A percentile compares a stretch with the other conserved stretches of the same genome.
phyloP scores from a whole-genome alignment of 768 basidiomycete genomes.

The Leccinum barrowsii region DNA sequence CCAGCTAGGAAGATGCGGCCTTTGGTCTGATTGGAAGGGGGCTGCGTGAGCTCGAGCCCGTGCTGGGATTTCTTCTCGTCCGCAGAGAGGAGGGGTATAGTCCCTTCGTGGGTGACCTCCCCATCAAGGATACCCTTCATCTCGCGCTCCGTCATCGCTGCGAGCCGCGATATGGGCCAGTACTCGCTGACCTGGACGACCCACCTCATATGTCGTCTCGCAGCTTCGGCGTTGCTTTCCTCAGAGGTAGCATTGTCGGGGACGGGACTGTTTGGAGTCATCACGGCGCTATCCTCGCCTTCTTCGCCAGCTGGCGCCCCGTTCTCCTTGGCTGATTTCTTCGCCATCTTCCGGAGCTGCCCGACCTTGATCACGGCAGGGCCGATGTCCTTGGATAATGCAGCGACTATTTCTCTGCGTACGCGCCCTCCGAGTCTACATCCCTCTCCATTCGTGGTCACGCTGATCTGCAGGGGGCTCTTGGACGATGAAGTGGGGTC shows the following conservation, averaged over 20 bases:
- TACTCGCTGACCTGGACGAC: slow-evolving; percentile 96
- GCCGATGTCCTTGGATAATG: slow-evolving; percentile 70
- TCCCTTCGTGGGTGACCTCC: slow-evolving; percentile 12
- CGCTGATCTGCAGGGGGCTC: slow-evolving; percentile 66
- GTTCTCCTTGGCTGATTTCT: slow-evolving; percentile 23
- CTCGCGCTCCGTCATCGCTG: slow-evolving; percentile 60
- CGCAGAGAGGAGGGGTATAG: slow-evolving; percentile 20
- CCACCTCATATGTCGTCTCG: slow-evolving; percentile 80
- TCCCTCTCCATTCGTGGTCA: slow-evolving; percentile 90
- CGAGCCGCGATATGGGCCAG: slow-evolving; percentile 80
- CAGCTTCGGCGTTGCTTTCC: slow-evolving; percentile 43
- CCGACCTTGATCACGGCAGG: slow-evolving; percentile 74
- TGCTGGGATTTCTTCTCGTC: slow-evolving; percentile 36
- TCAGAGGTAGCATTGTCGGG: slow-evolving; percentile 27
- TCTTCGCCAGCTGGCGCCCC: slow-evolving; percentile 34
- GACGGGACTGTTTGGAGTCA: slow-evolving; percentile 71
- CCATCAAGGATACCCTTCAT: slow-evolving; percentile 63
- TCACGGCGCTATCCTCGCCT: slow-evolving; percentile 49
- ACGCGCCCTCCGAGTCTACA: slow-evolving; percentile 81
- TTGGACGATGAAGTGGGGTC: slow-evolving; percentile 43
- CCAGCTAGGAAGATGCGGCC: slow-evolving; percentile 91
- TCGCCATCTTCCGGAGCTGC: slow-evolving; percentile 54
- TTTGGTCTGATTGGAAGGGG: slow-evolving; percentile 15
- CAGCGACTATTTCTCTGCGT: slow-evolving; percentile 75
- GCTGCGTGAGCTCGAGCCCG: slow-evolving; percentile 17